Conservation (phyloP, 768 basidiomycete genomes). For the Naganishia antarctica region DNA sequence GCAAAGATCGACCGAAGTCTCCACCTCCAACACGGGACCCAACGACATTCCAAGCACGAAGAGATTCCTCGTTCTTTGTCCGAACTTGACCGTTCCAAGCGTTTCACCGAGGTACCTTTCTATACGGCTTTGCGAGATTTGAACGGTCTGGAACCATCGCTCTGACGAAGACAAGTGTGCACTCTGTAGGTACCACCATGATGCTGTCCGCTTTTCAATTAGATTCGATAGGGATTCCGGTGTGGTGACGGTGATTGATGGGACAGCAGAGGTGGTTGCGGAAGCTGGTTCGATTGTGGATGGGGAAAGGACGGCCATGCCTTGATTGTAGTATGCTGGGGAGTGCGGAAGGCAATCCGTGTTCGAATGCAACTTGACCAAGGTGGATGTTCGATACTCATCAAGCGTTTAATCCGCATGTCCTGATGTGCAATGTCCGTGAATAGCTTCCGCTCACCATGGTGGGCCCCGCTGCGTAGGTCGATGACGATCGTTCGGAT, state of each 20-base stretch:
- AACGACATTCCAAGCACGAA: constrained; percentile 43
- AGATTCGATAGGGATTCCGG: neutral
- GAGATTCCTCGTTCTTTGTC: constrained; percentile 35
- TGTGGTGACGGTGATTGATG: neutral
- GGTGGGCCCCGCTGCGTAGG: too few relatives aligned
- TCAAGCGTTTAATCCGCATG: too few relatives aligned
- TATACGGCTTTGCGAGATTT: constrained; percentile 34
- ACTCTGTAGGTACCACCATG: constrained; percentile 25
- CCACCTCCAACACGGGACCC: constrained; percentile 37
- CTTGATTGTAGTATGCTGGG: too few relatives aligned
- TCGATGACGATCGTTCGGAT: too few relatives aligned
- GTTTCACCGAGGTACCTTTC: constrained; percentile 33
- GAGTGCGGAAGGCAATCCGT: too few relatives aligned
- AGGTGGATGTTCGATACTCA: too few relatives aligned
- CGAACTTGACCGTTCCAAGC: constrained; percentile 16
- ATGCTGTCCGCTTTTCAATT: constrained; percentile 23
- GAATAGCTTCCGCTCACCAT: too few relatives aligned
- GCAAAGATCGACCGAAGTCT: constrained; percentile 31
- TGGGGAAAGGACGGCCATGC: neutral
- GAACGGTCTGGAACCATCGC: constrained; percentile 46
- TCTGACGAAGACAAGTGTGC: constrained; percentile 29
- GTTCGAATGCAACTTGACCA: too few relatives aligned
- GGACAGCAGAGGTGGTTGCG: neutral
- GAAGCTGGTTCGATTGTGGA: neutral
- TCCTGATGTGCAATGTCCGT: too few relatives aligned